A percentile compares a stretch with the other conserved stretches of the same genome.
Evolutionary conservation across 176 grass and related monocot genomes (phyloP).

Genomic region (Aegilops speltoides): DNA sequence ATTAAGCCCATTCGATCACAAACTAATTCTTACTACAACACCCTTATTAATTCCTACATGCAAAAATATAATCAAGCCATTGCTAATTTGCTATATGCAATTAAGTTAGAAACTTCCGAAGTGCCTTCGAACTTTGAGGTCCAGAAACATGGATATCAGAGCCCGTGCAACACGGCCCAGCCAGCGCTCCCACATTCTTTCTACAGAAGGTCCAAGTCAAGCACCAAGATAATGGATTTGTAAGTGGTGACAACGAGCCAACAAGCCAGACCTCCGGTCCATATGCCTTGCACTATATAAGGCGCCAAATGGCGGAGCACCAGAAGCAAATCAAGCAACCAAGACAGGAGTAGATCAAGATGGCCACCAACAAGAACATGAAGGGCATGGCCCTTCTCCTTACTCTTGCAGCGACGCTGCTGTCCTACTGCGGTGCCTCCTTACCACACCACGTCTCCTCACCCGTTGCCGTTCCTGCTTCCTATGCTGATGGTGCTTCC

Average conservation of each 20-base stretch:
- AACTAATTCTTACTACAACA: neutral
- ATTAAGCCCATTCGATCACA: neutral
- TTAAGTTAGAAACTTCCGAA: neutral
- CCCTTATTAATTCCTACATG: neutral
- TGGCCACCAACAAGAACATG: neutral
- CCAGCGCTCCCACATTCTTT: neutral
- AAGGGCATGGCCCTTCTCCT: slow-evolving; percentile 20
- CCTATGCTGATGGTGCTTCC: too few species aligned
- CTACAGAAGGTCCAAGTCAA: neutral
- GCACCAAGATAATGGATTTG: slow-evolving; percentile 47
- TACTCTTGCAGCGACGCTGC: neutral
- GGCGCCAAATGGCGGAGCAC: neutral
- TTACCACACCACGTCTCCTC: too few species aligned
- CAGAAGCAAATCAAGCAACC: neutral
- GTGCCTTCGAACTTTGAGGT: neutral
- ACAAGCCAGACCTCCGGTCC: neutral
- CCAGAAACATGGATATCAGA: neutral
- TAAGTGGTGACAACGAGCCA: neutral
- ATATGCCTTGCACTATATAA: slow-evolving; percentile 31
- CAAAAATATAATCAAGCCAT: neutral
- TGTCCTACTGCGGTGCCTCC: slow-evolving; percentile 3
- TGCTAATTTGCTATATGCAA: neutral
- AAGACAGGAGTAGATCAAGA: neutral
- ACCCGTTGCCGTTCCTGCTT: too few species aligned
- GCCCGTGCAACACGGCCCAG: slow-evolving; percentile 32